Base-by-base conservation (phyloP, 2,329 filamentous ascomycete genomes). In the Eutypa lata region DNA sequence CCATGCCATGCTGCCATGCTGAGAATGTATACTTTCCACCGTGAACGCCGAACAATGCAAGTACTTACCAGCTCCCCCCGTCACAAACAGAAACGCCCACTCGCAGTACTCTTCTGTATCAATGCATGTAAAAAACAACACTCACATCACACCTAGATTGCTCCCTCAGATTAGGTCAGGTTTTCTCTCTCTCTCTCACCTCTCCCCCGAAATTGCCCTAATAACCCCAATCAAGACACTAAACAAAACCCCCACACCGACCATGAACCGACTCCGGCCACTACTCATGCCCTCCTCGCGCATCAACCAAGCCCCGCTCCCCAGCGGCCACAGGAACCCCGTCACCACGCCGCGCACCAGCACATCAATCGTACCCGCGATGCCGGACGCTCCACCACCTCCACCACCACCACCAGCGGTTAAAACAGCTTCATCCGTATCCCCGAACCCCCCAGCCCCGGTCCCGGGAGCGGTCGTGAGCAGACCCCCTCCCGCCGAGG, bases 311-410 rank as follows among this genome's bases (percentile, higher is more conserved):
- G 88, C 85, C 52, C 93, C 76, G 63, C 90, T 91, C 0, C 90
- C 93, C 10, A 97, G 71, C 3, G 94, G 94, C 84, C 93, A 97
- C 69, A 99, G 89, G 76, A 97, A 99, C 0, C 94, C 94, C 64
- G 94, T 89, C 54, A 95, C 76, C 70, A 94, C 90, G 4, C 92
- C 94, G 73, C 87, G 89, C 53, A 97, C 78, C 75, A 97, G 83
- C 64, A 95, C 87, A 65, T 97, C 93, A 44, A 96, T 75, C 11
- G 89, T 80, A 0, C 82, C 85, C 16, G 70, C 63, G 48, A 75
- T 76, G 24, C 72, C 75, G 16, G 67, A 64, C 42, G 72, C 60
- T 1, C 52, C 69, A 2, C 58, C 65, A 1, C 60, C 67, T 1
- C 69, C 26, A 4, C 67, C 72, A 35, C 70, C 70, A 22, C 69